phyloP scores from a whole-genome alignment of 2,329 filamentous ascomycete genomes.

The Sclerotinia borealis region DNA sequence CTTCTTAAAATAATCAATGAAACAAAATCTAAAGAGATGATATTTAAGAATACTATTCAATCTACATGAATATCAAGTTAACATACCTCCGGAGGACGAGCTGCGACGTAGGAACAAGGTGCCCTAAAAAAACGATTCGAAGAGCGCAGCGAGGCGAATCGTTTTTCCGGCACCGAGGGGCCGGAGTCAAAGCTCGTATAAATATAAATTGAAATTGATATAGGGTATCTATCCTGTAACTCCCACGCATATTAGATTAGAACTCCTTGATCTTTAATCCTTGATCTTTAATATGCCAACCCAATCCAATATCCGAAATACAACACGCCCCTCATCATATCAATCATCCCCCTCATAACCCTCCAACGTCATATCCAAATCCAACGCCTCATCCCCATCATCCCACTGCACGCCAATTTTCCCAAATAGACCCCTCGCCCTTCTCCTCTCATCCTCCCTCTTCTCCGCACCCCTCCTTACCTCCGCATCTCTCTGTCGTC shows the following conservation, averaged over 20 bases:
- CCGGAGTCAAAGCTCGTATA: too few species aligned
- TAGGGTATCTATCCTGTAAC: background rate
- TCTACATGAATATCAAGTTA: too few species aligned
- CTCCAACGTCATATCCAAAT: constrained; percentile 15
- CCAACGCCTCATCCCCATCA: constrained; percentile 16
- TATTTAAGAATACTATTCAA: too few species aligned
- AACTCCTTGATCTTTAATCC: background rate
- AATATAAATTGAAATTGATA: background rate
- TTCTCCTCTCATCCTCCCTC: constrained; percentile 31
- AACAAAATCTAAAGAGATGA: too few species aligned
- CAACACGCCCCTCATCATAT: background rate
- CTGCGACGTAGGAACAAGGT: too few species aligned
- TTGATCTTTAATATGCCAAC: background rate
- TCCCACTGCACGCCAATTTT: constrained; percentile 31
- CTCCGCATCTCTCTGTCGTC: constrained; percentile 21
- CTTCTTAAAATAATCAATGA: too few species aligned
- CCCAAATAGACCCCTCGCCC: constrained; percentile 36
- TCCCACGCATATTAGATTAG: background rate
- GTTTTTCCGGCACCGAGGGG: too few species aligned
- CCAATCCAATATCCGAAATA: background rate
- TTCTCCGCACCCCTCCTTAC: constrained; percentile 21
- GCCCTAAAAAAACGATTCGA: too few species aligned
- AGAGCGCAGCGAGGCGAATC: too few species aligned
- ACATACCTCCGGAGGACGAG: too few species aligned
- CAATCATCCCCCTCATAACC: background rate